These are phyloP conservation scores for Populus nigra DNA, from an alignment of 345 rosid genomes.

Conservation along the genomic window DNA sequence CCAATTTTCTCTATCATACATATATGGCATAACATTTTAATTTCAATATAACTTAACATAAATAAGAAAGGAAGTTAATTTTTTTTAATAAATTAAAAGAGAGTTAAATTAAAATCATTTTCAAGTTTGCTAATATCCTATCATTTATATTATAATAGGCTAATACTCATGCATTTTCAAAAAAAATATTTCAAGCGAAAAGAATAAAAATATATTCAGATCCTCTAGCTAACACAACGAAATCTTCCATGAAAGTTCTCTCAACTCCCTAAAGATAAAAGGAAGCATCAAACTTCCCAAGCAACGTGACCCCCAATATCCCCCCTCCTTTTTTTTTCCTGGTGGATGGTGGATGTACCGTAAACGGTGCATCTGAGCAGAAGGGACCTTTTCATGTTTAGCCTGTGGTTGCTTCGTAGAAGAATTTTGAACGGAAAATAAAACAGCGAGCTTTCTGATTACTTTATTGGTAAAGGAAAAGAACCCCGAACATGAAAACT, in stretches of 20 bases:
- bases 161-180: no score
- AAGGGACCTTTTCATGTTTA: neutral
- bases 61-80: no score
- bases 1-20: no score
- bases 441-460: neutral
- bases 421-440: neutral
- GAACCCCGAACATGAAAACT: neutral
- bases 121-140: no score
- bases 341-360: no score
- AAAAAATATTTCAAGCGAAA: no score
- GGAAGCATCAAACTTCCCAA: neutral
- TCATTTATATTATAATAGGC: no score
- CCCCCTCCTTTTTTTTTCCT: neutral
- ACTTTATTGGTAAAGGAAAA: neutral
- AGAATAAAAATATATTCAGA: no score
- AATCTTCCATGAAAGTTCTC: conserved; percentile 9
- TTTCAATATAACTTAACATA: no score
- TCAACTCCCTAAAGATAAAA: neutral
- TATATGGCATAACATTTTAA: no score
- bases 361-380: neutral
- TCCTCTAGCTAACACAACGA: neutral
- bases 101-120: no score
- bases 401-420: neutral
- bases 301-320: neutral
- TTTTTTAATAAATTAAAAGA: no score